Base-by-base conservation (phyloP, 1,284 basidiomycete genomes). In the Ustilago trichophora region DNA sequence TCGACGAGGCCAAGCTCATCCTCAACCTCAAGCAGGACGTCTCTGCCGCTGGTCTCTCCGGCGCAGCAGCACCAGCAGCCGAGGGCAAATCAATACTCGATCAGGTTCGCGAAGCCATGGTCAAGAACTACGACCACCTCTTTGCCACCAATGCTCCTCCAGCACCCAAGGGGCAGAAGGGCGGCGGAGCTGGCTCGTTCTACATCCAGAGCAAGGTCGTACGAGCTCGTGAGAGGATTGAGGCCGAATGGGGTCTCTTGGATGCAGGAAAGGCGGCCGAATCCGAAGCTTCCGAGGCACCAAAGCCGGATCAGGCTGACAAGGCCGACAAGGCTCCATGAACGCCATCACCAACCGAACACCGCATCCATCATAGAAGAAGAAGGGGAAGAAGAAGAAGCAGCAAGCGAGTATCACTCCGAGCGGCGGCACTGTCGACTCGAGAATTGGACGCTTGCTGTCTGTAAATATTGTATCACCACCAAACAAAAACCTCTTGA, bases 201-300 rank as follows among this genome's bases (percentile, higher is more conserved):
- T 98, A 98, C 83, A 85, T 98, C 22, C 94, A 97, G 82, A 94
- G 92, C 54, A 99, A 99, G 84, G 91, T 99, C 18, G 89, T 93
- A 40, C 88, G 95, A 42, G 95, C 96, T 18, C 87, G 90, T 57
- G 93, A 98, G 83, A 88, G 96, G 82, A 89, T 98, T 84, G 90
- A 94, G 76, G 92, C 92, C 1, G 93, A 96, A 83, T 69, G 85
- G 53, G 62, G 48, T 15, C 41, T 68, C 4, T 33, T 76, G 45
- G 53, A 55, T 26, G 42, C 54, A 29, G 47, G 52, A 32, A 70
- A 72, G 49, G 44, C 58, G 42, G 34, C 52, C 5, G 56, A 63
- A 25, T 37, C 54, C 7, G 58, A 52, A 10, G 37, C 62, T 6
- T 27, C 29, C 8, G 53, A 63, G 12, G 45, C 41, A 19, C 31